These are phyloP conservation scores for Lumnitzera littorea DNA, from an alignment of 345 rosid species.

Conservation along the genomic window DNA sequence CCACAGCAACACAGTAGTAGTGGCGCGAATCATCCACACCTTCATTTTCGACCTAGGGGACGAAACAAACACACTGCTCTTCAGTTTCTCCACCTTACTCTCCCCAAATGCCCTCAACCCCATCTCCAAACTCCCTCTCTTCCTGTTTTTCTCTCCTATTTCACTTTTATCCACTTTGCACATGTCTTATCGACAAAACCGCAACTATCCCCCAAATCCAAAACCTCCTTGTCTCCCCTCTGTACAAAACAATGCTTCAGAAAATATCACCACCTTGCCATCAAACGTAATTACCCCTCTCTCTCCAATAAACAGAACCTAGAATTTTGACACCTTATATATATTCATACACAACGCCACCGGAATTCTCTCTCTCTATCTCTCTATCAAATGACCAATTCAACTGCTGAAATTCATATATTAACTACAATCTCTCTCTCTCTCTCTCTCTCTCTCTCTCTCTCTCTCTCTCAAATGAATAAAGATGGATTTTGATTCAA, in stretches of 20 bases:
- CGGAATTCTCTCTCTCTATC: too few relatives aligned
- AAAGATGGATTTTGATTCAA: too few relatives aligned
- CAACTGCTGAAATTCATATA: too few relatives aligned
- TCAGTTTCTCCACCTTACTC: conserved; percentile 43
- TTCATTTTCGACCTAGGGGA: conserved; percentile 41
- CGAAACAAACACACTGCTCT: conserved; percentile 30
- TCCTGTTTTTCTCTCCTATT: conserved; percentile 6
- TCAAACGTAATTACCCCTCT: too few relatives aligned
- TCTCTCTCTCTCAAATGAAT: too few relatives aligned
- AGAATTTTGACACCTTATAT: too few relatives aligned
- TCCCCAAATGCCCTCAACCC: conserved; percentile 32
- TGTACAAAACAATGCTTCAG: neutral
- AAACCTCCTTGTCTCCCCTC: neutral
- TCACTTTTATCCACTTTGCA: conserved; percentile 38
- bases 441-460: too few relatives aligned
- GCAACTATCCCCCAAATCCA: neutral
- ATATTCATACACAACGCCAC: too few relatives aligned
- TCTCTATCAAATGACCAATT: too few relatives aligned
- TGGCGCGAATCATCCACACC: conserved; percentile 92
- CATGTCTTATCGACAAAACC: conserved; percentile 20
- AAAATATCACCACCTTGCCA: too few relatives aligned
- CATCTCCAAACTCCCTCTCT: conserved; percentile 37
- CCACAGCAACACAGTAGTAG: conserved; percentile 83
- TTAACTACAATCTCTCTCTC: too few relatives aligned
- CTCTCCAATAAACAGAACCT: too few relatives aligned